phyloP scores from a whole-genome alignment of 306 rosid species.

The Citrullus colocynthis region DNA sequence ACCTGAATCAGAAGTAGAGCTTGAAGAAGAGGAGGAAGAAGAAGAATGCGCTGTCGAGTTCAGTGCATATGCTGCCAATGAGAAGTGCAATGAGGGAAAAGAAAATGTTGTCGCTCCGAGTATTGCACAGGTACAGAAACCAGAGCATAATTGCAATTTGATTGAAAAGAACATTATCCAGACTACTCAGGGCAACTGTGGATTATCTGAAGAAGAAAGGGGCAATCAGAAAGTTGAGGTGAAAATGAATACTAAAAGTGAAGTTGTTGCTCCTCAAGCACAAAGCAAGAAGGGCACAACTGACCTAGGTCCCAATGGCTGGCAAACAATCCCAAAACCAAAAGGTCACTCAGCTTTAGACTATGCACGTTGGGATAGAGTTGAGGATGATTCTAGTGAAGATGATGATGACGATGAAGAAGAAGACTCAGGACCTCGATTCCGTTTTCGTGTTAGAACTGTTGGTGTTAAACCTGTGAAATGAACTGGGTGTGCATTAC shows the following conservation, averaged over 20 bases:
- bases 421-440: conserved; percentile 61
- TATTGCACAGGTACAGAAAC: conserved; percentile 19
- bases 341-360: conserved; percentile 87
- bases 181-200: conserved; percentile 17
- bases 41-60: conserved; percentile 19
- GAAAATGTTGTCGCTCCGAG: conserved; percentile 10
- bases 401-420: conserved; percentile 40
- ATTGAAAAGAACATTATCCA: conserved; percentile 11
- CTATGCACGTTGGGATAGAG: conserved; percentile 84
- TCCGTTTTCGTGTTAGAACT: conserved; percentile 63
- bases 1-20: conserved; percentile 85
- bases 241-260: conserved; percentile 14
- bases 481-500: conserved; percentile 20
- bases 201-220: conserved; percentile 22
- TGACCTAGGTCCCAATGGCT: conserved; percentile 47
- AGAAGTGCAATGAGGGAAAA: conserved; percentile 22
- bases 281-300: conserved; percentile 16
- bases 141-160: conserved; percentile 20
- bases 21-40: conserved; percentile 59
- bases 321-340: conserved; percentile 93
- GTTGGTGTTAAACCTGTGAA: conserved; percentile 69
- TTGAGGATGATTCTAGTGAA: conserved; percentile 92
- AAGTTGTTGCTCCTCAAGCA: conserved; percentile 22
- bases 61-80: conserved; percentile 15
- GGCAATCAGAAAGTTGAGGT: conserved; percentile 25